Evolutionary conservation across 768 basidiomycete genomes (phyloP).

Genomic region (Goffeauzyma gilvescens): DNA sequence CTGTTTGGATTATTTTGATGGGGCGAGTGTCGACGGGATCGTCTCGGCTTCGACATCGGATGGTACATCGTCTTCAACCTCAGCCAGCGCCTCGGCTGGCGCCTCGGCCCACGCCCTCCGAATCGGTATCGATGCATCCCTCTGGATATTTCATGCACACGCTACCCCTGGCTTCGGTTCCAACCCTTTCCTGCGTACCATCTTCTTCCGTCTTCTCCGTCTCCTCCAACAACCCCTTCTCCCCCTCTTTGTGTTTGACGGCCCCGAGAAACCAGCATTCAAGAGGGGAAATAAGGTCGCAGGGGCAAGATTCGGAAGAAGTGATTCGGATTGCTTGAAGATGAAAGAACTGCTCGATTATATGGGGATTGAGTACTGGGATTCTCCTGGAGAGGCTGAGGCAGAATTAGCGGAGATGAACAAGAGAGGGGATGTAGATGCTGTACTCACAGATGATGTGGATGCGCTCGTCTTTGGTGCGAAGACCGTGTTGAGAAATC

Average conservation of each 20-base stretch:
- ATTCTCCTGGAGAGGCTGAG: slow-evolving; percentile 78
- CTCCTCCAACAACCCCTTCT: slow-evolving; percentile 55
- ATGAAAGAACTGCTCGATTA: slow-evolving; percentile 34
- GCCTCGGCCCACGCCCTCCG: slow-evolving; percentile 40
- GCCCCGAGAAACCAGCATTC: slow-evolving; percentile 57
- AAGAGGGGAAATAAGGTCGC: slow-evolving; percentile 43
- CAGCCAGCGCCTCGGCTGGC: not conserved
- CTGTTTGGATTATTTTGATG: not conserved
- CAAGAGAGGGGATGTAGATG: slow-evolving; percentile 62
- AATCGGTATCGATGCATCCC: slow-evolving; percentile 60
- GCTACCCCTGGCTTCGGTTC: slow-evolving; percentile 39
- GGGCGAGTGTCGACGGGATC: too few relatives aligned
- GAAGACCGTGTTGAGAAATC: slow-evolving; percentile 62
- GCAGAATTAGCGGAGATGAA: slow-evolving; percentile 81
- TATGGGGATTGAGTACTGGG: slow-evolving; percentile 36
- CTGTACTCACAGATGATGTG: slow-evolving; percentile 77
- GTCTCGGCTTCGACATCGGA: slow-evolving; percentile 36
- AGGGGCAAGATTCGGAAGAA: slow-evolving; percentile 24
- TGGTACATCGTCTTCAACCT: slow-evolving; percentile 50
- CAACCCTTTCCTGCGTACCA: slow-evolving; percentile 64
- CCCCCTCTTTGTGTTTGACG: slow-evolving; percentile 78
- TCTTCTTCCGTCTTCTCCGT: slow-evolving; percentile 67
- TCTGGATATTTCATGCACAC: slow-evolving; percentile 40
- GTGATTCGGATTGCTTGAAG: slow-evolving; percentile 21
- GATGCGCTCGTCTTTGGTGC: slow-evolving; percentile 85